Percentiles rank a stretch among this genome's conserved stretches.
Conservation (phyloP, 2,329 filamentous ascomycete genomes). For the Epichloe aotearoae region DNA sequence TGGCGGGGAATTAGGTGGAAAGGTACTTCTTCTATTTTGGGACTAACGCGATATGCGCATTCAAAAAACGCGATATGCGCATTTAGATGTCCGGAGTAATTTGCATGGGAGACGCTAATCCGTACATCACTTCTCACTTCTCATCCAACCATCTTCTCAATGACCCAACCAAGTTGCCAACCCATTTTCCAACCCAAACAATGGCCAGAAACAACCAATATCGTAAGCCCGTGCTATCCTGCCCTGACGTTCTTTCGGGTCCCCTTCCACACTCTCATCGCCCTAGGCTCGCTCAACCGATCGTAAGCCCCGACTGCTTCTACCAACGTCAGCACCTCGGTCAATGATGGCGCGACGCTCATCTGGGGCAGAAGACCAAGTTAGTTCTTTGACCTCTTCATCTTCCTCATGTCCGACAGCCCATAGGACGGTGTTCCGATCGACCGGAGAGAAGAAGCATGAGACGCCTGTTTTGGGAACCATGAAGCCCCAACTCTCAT, state of each 20-base stretch:
- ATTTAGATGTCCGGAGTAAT: too few relatives aligned
- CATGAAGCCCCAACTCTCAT: constrained; percentile 21
- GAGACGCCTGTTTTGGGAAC: constrained; percentile 20
- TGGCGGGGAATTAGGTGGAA: too few relatives aligned
- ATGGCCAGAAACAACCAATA: constrained; percentile 12
- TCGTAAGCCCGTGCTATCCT: constrained; percentile 14
- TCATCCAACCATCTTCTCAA: constrained; percentile 4
- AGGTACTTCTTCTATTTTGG: too few relatives aligned
- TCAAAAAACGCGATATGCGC: too few relatives aligned
- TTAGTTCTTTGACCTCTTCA: constrained; percentile 9
- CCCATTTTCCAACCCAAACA: constrained; percentile 10
- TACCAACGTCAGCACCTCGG: constrained; percentile 15
- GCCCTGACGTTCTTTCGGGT: constrained; percentile 12
- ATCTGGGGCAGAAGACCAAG: constrained; percentile 10
- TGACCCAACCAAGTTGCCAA: constrained; percentile 8
- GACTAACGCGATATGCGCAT: too few relatives aligned
- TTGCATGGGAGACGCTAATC: too few relatives aligned
- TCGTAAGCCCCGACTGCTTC: constrained; percentile 23
- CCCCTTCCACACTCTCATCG: constrained; percentile 13
- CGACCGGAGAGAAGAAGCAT: constrained; percentile 27
- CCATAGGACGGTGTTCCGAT: constrained; percentile 25
- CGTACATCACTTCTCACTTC: not conserved
- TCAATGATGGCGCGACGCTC: constrained; percentile 16
- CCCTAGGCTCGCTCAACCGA: constrained; percentile 20
- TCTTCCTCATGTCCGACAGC: constrained; percentile 18